phyloP scores from a whole-genome alignment of 2,329 filamentous ascomycete species.

The Mycosphaerella sp. region DNA sequence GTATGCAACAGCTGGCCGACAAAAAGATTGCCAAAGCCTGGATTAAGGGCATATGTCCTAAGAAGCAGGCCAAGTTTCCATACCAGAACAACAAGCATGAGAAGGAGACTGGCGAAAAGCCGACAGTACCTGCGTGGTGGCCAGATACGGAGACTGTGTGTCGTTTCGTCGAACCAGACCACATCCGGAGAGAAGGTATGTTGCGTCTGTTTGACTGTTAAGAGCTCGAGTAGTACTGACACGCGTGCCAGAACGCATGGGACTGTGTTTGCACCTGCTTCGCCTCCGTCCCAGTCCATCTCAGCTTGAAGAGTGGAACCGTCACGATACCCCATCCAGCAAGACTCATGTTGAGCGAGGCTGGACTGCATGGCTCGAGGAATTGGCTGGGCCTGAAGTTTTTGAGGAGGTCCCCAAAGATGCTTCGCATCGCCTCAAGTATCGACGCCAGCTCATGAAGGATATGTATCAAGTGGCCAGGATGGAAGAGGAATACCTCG shows the following conservation, averaged over 20 bases:
- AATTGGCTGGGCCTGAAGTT: constrained; percentile 23
- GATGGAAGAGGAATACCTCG: constrained; percentile 16
- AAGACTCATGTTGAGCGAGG: constrained; percentile 23
- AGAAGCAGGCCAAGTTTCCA: constrained; percentile 68
- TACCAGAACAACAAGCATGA: constrained; percentile 60
- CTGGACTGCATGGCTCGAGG: constrained; percentile 31
- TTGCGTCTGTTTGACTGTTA: neutral
- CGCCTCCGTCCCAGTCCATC: constrained; percentile 28
- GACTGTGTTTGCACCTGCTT: constrained; percentile 29
- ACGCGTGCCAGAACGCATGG: constrained; percentile 25
- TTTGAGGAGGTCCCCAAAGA: constrained; percentile 27
- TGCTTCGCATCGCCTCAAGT: constrained; percentile 12
- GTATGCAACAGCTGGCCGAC: constrained; percentile 64
- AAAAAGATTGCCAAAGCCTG: constrained; percentile 69
- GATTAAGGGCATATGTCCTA: constrained; percentile 69
- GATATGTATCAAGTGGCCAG: constrained; percentile 22
- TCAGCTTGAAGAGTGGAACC: constrained; percentile 28
- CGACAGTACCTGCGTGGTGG: constrained; percentile 34
- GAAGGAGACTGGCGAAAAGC: constrained; percentile 35
- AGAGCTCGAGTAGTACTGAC: constrained; percentile 11
- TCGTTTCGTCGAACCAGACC: constrained; percentile 67
- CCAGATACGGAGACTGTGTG: constrained; percentile 39
- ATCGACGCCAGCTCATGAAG: constrained; percentile 14
- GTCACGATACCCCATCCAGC: constrained; percentile 19
- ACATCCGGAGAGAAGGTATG: constrained; percentile 60